phyloP scores from a whole-genome alignment of 148 eudicot genomes.

The Polygonum aviculare region DNA sequence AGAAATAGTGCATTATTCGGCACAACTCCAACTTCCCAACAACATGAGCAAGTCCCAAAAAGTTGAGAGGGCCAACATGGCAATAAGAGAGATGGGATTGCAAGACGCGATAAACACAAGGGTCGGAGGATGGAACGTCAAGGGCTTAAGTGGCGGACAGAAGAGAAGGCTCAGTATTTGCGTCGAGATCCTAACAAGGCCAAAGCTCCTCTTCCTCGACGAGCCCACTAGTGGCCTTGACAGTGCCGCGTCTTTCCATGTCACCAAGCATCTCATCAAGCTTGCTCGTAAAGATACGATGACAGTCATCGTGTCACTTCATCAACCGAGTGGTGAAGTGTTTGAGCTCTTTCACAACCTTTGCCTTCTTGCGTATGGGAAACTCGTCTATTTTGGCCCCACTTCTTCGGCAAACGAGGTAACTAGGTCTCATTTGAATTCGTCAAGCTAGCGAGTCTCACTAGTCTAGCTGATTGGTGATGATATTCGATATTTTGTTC shows the following conservation, averaged over 20 bases:
- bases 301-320: slow-evolving; percentile 30
- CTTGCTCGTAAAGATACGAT: slow-evolving; percentile 19
- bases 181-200: slow-evolving; percentile 58
- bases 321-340: slow-evolving; percentile 34
- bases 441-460: too few relatives aligned
- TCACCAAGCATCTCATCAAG: slow-evolving; percentile 22
- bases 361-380: slow-evolving; percentile 50
- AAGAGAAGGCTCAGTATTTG: slow-evolving; percentile 83
- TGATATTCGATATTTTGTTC: too few relatives aligned
- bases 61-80: slow-evolving; percentile 29
- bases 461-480: too few relatives aligned
- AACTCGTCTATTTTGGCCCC: slow-evolving; percentile 47
- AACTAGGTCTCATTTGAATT: background rate
- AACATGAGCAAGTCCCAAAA: slow-evolving; percentile 32
- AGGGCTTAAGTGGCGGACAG: slow-evolving; percentile 75
- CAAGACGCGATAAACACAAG: slow-evolving; percentile 43
- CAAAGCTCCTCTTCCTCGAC: slow-evolving; percentile 61
- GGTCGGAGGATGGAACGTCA: slow-evolving; percentile 63
- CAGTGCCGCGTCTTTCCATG: slow-evolving; percentile 41
- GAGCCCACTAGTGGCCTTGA: slow-evolving; percentile 92
- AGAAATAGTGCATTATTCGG: slow-evolving; percentile 47
- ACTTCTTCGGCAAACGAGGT: slow-evolving; percentile 41
- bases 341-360: slow-evolving; percentile 54
- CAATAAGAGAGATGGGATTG: slow-evolving; percentile 44
- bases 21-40: slow-evolving; percentile 41